Percentiles rank a stretch among this genome's conserved stretches.
Evolutionary conservation across 2,329 filamentous ascomycete genomes (phyloP).

Genomic region (Monosporascus sp.): DNA sequence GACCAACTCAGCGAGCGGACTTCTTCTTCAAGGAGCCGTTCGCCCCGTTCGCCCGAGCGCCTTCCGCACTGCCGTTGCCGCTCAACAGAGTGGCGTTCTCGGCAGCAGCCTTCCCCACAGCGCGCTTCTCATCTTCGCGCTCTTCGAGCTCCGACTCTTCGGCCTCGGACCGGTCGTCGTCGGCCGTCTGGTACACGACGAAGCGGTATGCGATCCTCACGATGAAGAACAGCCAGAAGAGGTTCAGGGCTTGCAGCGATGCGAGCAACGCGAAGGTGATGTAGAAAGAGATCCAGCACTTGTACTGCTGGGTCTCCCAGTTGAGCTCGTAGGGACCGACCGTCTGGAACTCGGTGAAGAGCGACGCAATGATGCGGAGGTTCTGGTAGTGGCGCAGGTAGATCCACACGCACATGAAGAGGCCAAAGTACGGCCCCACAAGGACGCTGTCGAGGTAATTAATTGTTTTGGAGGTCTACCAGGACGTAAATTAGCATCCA

Average conservation of each 20-base stretch:
- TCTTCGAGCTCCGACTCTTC: slow-evolving; percentile 59
- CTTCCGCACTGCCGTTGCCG: slow-evolving; percentile 11
- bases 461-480: slow-evolving; percentile 78
- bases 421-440: slow-evolving; percentile 76
- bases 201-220: slow-evolving; percentile 69
- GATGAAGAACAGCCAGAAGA: slow-evolving; percentile 80
- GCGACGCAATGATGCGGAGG: slow-evolving; percentile 67
- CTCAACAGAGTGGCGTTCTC: slow-evolving; percentile 19
- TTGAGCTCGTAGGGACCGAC: slow-evolving; percentile 71
- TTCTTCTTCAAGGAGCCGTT: slow-evolving; percentile 15
- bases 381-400: slow-evolving; percentile 87
- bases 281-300: slow-evolving; percentile 63
- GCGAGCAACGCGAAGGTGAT: slow-evolving; percentile 63
- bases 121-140: slow-evolving; percentile 21
- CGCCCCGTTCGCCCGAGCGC: slow-evolving; percentile 13
- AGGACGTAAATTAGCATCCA: slow-evolving; percentile 11
- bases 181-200: slow-evolving; percentile 52
- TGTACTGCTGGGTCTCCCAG: slow-evolving; percentile 74
- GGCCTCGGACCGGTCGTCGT: slow-evolving; percentile 67
- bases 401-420: slow-evolving; percentile 80
- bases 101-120: slow-evolving; percentile 24
- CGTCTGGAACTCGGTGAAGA: slow-evolving; percentile 70
- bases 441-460: slow-evolving; percentile 82
- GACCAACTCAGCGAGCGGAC: slow-evolving; percentile 10
- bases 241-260: slow-evolving; percentile 66